These are phyloP conservation scores for Yamadazyma trypodendri DNA, from an alignment of 1,139 yeast genomes.

Conservation along the genomic window DNA sequence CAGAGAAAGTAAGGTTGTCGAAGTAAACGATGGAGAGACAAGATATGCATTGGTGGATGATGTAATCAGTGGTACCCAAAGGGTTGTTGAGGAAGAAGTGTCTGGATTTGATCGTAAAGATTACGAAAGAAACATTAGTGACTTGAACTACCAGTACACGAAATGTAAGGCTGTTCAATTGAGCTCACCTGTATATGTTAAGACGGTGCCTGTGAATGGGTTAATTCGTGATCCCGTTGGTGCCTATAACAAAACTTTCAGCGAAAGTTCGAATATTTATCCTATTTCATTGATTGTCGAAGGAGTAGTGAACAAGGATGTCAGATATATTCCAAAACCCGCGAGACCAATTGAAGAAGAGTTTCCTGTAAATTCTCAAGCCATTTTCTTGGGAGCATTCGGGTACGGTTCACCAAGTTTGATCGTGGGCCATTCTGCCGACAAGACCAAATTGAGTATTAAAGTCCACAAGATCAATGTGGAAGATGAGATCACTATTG, in stretches of 20 bases:
- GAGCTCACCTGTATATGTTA: slow-evolving; percentile 55
- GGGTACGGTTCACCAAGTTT: slow-evolving; percentile 87
- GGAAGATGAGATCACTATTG: slow-evolving; percentile 61
- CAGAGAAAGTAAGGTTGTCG: slow-evolving; percentile 72
- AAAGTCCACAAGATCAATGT: slow-evolving; percentile 48
- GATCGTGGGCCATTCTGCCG: slow-evolving; percentile 60
- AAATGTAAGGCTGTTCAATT: slow-evolving; percentile 59
- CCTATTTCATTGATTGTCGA: slow-evolving; percentile 84
- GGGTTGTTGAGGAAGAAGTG: slow-evolving; percentile 28
- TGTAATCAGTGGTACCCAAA: slow-evolving; percentile 5
- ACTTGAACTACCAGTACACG: slow-evolving; percentile 25
- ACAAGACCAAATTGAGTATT: slow-evolving; percentile 54
- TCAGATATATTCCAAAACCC: slow-evolving; percentile 67
- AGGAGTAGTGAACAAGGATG: slow-evolving; percentile 69
- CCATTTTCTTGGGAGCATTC: slow-evolving; percentile 81
- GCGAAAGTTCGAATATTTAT: slow-evolving; percentile 51
- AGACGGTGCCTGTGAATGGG: slow-evolving; percentile 79
- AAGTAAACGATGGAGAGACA: slow-evolving; percentile 56
- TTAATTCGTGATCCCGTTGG: slow-evolving; percentile 69
- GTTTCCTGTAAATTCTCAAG: slow-evolving; percentile 71
- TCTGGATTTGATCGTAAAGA: slow-evolving; percentile 39
- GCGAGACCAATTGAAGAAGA: slow-evolving; percentile 81
- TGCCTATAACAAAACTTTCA: slow-evolving; percentile 69
- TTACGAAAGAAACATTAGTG: slow-evolving; percentile 24
- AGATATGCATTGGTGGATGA: slow-evolving; percentile 40